Evolutionary conservation across 2,329 filamentous ascomycete species (phyloP).

Genomic region (Plenodomus tracheiphilus): DNA sequence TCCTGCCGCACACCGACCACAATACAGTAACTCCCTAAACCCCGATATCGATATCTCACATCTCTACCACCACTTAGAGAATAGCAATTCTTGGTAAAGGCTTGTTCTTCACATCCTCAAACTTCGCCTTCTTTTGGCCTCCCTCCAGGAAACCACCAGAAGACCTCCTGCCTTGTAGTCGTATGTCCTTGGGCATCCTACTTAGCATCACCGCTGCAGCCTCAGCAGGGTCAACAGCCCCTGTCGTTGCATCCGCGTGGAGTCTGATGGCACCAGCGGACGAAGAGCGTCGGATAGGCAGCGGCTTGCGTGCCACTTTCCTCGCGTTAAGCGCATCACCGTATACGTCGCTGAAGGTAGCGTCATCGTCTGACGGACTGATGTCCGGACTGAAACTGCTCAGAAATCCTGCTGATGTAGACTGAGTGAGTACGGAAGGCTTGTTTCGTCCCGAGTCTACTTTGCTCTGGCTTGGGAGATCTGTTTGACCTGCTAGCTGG

Average conservation of each 20-base stretch:
- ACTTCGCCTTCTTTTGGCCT: constrained; percentile 13
- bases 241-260: constrained; percentile 2
- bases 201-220: constrained; percentile 8
- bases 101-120: constrained; percentile 33
- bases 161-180: constrained; percentile 1
- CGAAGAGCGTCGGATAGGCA: constrained; percentile 14
- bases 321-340: constrained; percentile 15
- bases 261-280: constrained; percentile 14
- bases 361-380: constrained; percentile 16
- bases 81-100: constrained; percentile 30
- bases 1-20: neutral
- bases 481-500: constrained; percentile 5
- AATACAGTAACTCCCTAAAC: neutral
- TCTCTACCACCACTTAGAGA: constrained; percentile 6
- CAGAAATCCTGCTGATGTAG: constrained; percentile 20
- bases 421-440: constrained; percentile 5
- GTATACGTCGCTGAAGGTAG: constrained; percentile 6
- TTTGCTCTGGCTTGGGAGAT: neutral
- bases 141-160: constrained; percentile 1
- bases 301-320: constrained; percentile 3
- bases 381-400: constrained; percentile 25
- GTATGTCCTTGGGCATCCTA: constrained; percentile 9
- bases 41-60: neutral
- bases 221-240: constrained; percentile 6
- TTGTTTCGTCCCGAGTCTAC: neutral